Evolutionary conservation across 1,284 basidiomycete genomes (phyloP).

Genomic region (Sanghuangporus weigelae): DNA sequence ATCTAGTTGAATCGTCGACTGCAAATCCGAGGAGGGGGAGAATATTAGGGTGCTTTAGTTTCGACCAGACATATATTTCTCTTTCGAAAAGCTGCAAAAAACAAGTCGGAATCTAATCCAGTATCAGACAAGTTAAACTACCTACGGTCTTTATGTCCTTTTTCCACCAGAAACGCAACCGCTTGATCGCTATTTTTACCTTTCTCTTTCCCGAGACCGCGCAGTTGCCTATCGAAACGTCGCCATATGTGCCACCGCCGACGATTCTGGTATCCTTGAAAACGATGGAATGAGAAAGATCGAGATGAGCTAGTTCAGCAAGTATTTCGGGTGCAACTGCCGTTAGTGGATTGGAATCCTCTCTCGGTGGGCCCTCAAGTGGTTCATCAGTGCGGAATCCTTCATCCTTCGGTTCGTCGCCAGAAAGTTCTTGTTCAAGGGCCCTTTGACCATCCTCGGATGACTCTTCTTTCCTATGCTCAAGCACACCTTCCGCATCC

Average conservation of each 20-base stretch:
- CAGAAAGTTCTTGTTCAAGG: too few relatives aligned
- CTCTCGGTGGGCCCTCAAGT: background rate
- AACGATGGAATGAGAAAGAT: background rate
- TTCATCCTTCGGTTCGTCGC: too few relatives aligned
- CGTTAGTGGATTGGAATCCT: background rate
- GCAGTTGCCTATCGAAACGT: background rate
- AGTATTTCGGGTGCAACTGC: background rate
- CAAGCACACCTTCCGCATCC: too few relatives aligned
- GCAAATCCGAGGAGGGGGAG: conserved; percentile 11
- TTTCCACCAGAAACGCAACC: background rate
- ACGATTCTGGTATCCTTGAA: background rate
- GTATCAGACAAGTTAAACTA: background rate
- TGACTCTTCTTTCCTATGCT: too few relatives aligned
- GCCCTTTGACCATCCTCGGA: too few relatives aligned
- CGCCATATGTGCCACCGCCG: background rate
- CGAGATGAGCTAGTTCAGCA: background rate
- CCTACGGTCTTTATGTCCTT: background rate
- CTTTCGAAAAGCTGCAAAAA: conserved; percentile 5
- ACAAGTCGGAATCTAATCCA: background rate
- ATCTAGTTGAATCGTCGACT: background rate
- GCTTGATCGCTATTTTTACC: conserved; percentile 3
- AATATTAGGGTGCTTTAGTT: conserved; percentile 10
- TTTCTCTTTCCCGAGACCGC: background rate
- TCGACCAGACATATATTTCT: conserved; percentile 13
- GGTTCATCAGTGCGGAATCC: too few relatives aligned